Evolutionary conservation across 306 rosid species (phyloP).

Genomic region (Vicia sativa): DNA sequence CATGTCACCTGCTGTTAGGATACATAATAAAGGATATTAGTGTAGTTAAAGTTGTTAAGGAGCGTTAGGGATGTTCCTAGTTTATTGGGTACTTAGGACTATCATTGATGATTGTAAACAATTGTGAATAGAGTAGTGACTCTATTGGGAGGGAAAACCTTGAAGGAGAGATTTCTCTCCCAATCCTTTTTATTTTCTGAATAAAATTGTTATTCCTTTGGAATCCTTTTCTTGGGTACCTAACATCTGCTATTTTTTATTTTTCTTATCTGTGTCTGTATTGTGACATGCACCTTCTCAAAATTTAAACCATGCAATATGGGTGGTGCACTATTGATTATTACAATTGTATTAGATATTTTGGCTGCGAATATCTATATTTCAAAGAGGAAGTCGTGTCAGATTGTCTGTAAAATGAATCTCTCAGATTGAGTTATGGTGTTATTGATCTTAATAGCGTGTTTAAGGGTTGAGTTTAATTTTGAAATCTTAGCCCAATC

Average conservation of each 20-base stretch:
- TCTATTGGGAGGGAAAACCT: too few relatives aligned
- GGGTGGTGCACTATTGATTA: background rate
- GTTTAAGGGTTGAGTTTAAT: constrained; percentile 4
- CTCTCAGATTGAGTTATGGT: constrained; percentile 1
- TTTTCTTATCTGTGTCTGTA: background rate
- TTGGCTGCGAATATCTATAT: background rate
- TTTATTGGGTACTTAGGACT: too few relatives aligned
- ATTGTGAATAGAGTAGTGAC: too few relatives aligned
- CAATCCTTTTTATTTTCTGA: too few relatives aligned
- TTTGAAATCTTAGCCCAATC: constrained; percentile 6
- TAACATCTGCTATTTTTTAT: background rate
- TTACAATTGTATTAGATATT: background rate
- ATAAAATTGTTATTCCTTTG: too few relatives aligned
- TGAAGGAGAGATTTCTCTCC: too few relatives aligned
- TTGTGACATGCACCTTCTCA: background rate
- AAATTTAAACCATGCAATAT: background rate
- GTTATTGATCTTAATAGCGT: constrained; percentile 20
- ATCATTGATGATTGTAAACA: too few relatives aligned
- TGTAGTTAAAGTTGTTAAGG: too few relatives aligned
- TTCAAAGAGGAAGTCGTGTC: constrained; percentile 7
- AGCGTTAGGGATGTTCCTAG: too few relatives aligned
- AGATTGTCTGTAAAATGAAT: background rate
- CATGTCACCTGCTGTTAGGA: too few relatives aligned
- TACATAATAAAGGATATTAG: background rate
- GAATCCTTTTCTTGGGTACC: too few relatives aligned